Conservation (phyloP, 306 rosid species). For the Cucurbita pepo region DNA sequence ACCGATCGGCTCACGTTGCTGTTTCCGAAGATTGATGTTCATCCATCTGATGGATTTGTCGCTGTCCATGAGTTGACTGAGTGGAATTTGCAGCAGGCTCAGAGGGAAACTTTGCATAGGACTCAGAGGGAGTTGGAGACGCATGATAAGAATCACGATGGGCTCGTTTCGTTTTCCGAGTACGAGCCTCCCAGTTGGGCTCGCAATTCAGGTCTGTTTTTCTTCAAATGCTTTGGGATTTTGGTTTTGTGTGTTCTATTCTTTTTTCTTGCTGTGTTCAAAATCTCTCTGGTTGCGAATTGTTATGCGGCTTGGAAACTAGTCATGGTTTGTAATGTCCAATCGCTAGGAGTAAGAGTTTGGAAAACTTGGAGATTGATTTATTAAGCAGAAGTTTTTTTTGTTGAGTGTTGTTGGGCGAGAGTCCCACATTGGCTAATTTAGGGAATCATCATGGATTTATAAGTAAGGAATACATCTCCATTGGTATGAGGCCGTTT, state of each 20-base stretch:
- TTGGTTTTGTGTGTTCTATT: too few relatives aligned
- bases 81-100: constrained; percentile 67
- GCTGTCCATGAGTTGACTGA: constrained; percentile 52
- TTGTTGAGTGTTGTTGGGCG: too few relatives aligned
- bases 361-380: background rate
- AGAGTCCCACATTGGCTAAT: too few relatives aligned
- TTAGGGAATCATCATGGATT: too few relatives aligned
- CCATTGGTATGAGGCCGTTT: too few relatives aligned
- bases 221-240: background rate
- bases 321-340: background rate
- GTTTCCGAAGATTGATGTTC: constrained; percentile 67
- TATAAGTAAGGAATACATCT: too few relatives aligned
- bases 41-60: constrained; percentile 49
- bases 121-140: constrained; percentile 70
- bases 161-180: constrained; percentile 64
- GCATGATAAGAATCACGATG: constrained; percentile 75
- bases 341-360: background rate
- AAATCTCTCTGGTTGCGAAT: background rate
- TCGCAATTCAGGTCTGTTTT: constrained; percentile 38
- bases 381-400: background rate
- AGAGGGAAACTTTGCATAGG: constrained; percentile 56
- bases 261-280: background rate
- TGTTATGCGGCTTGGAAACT: background rate
- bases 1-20: constrained; percentile 40
- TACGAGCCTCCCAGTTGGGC: constrained; percentile 85